Evolutionary conservation across 2,329 filamentous ascomycete species (phyloP).

Genomic region (Eurotiales sp.): DNA sequence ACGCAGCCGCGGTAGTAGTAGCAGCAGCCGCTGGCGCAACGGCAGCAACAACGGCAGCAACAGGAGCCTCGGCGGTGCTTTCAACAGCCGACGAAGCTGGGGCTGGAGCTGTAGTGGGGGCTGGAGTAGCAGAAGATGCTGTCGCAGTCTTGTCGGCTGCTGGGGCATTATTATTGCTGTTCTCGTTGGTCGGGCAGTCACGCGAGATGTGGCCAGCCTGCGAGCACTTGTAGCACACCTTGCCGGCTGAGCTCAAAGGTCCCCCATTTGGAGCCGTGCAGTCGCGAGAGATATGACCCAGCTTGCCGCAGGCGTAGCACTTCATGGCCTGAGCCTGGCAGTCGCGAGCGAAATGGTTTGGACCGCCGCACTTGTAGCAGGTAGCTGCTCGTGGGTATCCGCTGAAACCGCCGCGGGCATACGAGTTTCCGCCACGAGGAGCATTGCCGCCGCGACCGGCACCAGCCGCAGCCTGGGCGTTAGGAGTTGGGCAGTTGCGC

Average conservation of each 20-base stretch:
- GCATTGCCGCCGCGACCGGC: conserved; percentile 61
- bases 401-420: conserved; percentile 67
- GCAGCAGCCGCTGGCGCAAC: conserved; percentile 32
- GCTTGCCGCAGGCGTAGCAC: conserved; percentile 95
- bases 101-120: conserved; percentile 34
- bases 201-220: conserved; percentile 94
- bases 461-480: conserved; percentile 57
- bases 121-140: conserved; percentile 31
- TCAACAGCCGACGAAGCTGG: conserved; percentile 33
- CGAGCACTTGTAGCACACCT: conserved; percentile 98
- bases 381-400: conserved; percentile 55
- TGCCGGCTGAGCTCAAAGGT: conserved; percentile 89
- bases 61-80: conserved; percentile 30
- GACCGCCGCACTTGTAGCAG: conserved; percentile 71
- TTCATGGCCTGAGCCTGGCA: conserved; percentile 99
- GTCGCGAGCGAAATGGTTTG: conserved; percentile 97
- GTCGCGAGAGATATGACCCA: conserved; percentile 89
- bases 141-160: conserved; percentile 37
- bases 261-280: conserved; percentile 97
- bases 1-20: conserved; percentile 33
- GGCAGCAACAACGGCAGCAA: conserved; percentile 31
- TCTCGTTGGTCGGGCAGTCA: conserved; percentile 78
- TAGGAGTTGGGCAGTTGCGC: conserved; percentile 80
- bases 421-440: conserved; percentile 58
- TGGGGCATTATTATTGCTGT: conserved; percentile 34